phyloP scores from a whole-genome alignment of 345 rosid species.

The Alliaria petiolata region DNA sequence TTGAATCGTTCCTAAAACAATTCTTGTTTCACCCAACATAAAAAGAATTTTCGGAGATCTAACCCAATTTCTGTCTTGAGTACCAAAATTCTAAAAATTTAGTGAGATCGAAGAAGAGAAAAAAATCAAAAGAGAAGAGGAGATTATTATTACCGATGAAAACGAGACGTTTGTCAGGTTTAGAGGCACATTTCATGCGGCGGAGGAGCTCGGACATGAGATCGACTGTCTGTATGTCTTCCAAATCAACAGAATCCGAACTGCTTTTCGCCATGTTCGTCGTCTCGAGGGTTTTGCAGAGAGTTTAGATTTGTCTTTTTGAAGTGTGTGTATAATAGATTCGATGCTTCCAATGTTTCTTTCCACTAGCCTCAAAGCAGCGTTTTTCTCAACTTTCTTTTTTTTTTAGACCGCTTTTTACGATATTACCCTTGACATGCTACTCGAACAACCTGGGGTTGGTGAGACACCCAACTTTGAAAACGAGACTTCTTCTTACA shows the following conservation, averaged over 20 bases:
- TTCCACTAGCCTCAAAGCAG: neutral
- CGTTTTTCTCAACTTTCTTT: neutral
- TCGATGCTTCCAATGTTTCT: conserved; percentile 23
- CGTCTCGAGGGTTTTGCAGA: neutral
- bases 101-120: neutral
- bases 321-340: neutral
- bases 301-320: conserved; percentile 9
- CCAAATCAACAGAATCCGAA: conserved; percentile 48
- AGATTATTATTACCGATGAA: conserved; percentile 56
- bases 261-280: conserved; percentile 47
- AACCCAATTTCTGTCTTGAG: neutral
- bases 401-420: neutral
- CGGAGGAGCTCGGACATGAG: conserved; percentile 95
- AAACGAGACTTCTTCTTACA: neutral
- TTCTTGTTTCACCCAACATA: neutral
- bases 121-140: neutral
- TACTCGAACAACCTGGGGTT: conserved; percentile 1
- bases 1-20: neutral
- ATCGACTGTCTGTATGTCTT: conserved; percentile 73
- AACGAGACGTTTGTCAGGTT: conserved; percentile 91
- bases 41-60: neutral
- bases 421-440: neutral
- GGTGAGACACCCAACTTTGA: conserved; percentile 13
- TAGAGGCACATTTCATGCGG: conserved; percentile 83
- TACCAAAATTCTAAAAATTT: neutral